These are phyloP conservation scores for Irpex sp. DNA, from an alignment of 1,284 basidiomycete genomes.

Conservation along the genomic window DNA sequence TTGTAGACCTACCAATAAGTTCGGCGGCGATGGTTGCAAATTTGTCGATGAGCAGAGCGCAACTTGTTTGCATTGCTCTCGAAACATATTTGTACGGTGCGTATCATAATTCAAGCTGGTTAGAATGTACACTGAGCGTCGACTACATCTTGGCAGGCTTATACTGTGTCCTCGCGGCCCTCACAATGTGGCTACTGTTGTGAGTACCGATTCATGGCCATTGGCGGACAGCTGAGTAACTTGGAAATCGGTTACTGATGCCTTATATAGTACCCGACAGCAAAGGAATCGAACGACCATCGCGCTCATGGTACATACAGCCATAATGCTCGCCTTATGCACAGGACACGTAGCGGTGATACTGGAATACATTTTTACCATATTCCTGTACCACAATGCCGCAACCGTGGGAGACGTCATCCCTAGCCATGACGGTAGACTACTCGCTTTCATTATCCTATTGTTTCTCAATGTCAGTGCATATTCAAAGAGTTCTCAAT, in stretches of 20 bases:
- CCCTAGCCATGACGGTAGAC: not conserved
- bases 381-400: not conserved
- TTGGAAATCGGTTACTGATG: not conserved
- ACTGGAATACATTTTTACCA: not conserved
- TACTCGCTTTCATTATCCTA: not conserved
- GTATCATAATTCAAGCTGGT: not conserved
- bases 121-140: not conserved
- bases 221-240: not conserved
- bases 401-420: not conserved
- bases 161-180: not conserved
- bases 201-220: not conserved
- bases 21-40: no score
- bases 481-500: not conserved
- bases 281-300: not conserved
- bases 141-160: not conserved
- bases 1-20: no score
- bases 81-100: not conserved
- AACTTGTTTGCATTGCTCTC: not conserved
- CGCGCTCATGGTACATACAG: not conserved
- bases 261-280: not conserved
- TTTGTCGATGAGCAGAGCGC: not conserved
- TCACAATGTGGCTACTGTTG: not conserved
- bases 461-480: not conserved
- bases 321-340: not conserved
- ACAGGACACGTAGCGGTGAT: not conserved